Evolutionary conservation across 305 asterid species (phyloP), one percentile per base, ranked within the genome.

Genomic region (Fraxinus albicans): DNA sequence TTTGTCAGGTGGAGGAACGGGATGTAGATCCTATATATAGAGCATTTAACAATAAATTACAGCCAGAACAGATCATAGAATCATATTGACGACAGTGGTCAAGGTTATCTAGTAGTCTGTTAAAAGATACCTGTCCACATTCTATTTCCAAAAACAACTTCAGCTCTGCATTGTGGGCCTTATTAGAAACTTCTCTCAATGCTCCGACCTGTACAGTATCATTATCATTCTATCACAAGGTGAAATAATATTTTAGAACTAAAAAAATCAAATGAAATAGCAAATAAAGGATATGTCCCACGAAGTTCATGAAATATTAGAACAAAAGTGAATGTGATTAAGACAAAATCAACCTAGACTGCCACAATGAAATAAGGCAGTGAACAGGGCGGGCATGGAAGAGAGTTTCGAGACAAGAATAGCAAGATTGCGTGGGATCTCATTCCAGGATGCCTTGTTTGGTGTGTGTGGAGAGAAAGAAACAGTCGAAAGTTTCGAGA

Each of bases 111-210:
- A 70, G 38, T 4, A 31, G 76, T 13, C 19, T 2, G 23, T 29
- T 70, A 31, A 82, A 72, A 73, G 10, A 73, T 89, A 89, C 92
- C 92, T 35, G 86, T 77, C 89, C 92, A 83, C 78, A 76, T 81
- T 89, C 90, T 76, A 87, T 23, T 84, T 89, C 92, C 79, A 89
- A 80, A 86, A 83, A 89, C 80, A 89, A 79, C 84, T 83, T 83
- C 84, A 89, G 86, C 83, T 88, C 92, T 19, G 86, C 88, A 83
- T 77, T 86, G 86, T 85, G 89, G 31, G 81, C 83, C 69, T 83
- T 86, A 84, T 80, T 83, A 34, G 81, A 82, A 77, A 65, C 58
- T 73, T 87, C 89, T 86, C 84, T 89, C 88, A 89, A 77, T 79
- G 84, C 81, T 83, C 90, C 92, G 83, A 89, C 86, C 90, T 86